Percentiles rank a stretch among this genome's conserved stretches.
These are phyloP conservation scores for Physcia stellaris DNA, from an alignment of 495 filamentous ascomycete species.

Conservation along the genomic window DNA sequence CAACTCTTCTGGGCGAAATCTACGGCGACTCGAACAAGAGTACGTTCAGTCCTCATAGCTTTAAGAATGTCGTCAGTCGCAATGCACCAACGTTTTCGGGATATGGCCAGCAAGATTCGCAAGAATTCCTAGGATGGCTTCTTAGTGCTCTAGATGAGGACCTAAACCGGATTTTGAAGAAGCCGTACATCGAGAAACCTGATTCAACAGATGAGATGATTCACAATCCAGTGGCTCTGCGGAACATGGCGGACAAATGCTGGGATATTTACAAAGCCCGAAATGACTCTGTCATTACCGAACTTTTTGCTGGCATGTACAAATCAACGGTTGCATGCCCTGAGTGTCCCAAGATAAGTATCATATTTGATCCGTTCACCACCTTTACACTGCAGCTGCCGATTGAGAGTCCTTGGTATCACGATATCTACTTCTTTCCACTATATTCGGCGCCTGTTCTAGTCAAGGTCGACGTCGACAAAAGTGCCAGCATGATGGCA, in stretches of 20 bases:
- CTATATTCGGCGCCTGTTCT: constrained; percentile 48
- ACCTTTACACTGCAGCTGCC: constrained; percentile 85
- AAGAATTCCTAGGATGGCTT: constrained; percentile 94
- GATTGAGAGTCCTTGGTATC: constrained; percentile 62
- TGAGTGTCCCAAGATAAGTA: constrained; percentile 83
- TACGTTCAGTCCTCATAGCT: constrained; percentile 57
- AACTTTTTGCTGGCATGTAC: constrained; percentile 94
- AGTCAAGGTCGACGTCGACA: constrained; percentile 80
- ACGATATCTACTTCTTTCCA: constrained; percentile 60
- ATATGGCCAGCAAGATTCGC: constrained; percentile 92
- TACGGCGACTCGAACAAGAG: constrained; percentile 42
- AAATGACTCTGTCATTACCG: constrained; percentile 88
- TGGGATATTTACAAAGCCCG: constrained; percentile 86
- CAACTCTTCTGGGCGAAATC: constrained; percentile 54
- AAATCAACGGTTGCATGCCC: constrained; percentile 93
- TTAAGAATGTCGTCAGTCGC: constrained; percentile 69
- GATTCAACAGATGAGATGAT: constrained; percentile 98
- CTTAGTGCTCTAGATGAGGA: constrained; percentile 93
- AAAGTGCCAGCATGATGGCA: constrained; percentile 53
- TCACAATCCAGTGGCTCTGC: constrained; percentile 58
- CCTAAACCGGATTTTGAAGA: constrained; percentile 82
- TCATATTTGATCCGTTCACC: constrained; percentile 97
- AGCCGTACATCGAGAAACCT: constrained; percentile 94
- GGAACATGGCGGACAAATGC: constrained; percentile 69
- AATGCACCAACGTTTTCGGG: constrained; percentile 79